A percentile compares a stretch with the other conserved stretches of the same genome.
phyloP scores from a whole-genome alignment of 2,329 filamentous ascomycete genomes.

The Fusarium domesticum region DNA sequence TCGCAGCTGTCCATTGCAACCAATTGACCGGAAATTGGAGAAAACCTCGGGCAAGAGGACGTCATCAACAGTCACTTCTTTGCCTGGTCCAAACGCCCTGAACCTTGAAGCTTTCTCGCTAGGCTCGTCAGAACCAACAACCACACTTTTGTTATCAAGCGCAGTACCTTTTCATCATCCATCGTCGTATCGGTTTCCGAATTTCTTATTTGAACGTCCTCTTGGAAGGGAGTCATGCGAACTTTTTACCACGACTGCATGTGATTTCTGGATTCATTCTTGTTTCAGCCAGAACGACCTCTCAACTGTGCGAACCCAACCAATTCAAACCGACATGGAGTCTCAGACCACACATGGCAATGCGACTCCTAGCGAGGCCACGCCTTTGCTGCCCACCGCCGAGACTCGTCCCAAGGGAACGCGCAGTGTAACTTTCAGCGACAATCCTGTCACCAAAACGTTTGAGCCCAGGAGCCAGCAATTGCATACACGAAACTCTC shows the following conservation, averaged over 20 bases:
- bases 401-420: constrained; percentile 43
- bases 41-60: constrained; percentile 21
- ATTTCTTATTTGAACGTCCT: neutral
- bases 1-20: constrained; percentile 1
- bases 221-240: constrained; percentile 8
- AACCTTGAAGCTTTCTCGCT: neutral
- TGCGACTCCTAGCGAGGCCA: constrained; percentile 31
- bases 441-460: constrained; percentile 62
- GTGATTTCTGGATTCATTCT: neutral
- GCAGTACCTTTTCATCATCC: constrained; percentile 12
- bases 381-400: constrained; percentile 36
- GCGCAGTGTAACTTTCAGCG: constrained; percentile 75
- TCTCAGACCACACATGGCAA: constrained; percentile 21
- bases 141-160: constrained; percentile 1
- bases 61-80: constrained; percentile 25
- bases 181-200: neutral
- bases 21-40: constrained; percentile 11
- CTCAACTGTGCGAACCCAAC: constrained; percentile 8
- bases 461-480: constrained; percentile 48
- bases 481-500: constrained; percentile 31
- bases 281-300: constrained; percentile 4
- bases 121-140: constrained; percentile 20
- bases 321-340: constrained; percentile 24
- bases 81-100: neutral
- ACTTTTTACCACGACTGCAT: constrained; percentile 2